Evolutionary conservation across 2,329 filamentous ascomycete genomes (phyloP).

Genomic region (Ceratocystis ficicola): DNA sequence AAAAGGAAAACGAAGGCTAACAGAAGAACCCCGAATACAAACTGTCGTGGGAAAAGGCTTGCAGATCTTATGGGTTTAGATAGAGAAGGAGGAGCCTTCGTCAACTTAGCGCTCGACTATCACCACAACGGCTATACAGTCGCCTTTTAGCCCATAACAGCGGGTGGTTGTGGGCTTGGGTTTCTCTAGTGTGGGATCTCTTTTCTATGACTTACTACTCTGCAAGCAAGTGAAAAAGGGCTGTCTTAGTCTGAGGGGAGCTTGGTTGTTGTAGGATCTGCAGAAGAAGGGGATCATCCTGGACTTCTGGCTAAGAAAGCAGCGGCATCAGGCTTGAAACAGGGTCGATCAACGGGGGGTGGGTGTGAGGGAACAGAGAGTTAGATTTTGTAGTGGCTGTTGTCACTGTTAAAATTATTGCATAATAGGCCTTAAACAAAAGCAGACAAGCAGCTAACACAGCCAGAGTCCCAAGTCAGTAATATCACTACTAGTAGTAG

Average conservation of each 20-base stretch:
- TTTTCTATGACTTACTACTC: not conserved
- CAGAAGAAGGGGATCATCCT: not conserved
- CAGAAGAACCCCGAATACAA: not conserved
- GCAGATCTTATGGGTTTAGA: not conserved
- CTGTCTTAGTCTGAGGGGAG: not conserved
- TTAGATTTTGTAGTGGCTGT: too few relatives aligned
- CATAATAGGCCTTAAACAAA: not conserved
- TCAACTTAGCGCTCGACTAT: not conserved
- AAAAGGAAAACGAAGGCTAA: not conserved
- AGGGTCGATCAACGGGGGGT: not conserved
- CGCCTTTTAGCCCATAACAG: not conserved
- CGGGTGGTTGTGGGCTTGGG: not conserved
- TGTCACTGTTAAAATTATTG: too few relatives aligned
- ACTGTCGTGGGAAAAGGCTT: not conserved
- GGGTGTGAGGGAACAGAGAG: too few relatives aligned
- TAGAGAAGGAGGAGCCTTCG: too few relatives aligned
- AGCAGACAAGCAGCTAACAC: not conserved
- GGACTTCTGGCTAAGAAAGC: not conserved
- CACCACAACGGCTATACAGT: not conserved
- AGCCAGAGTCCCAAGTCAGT: too few relatives aligned
- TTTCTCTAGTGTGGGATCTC: not conserved
- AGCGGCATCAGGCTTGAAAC: slow-evolving; percentile 7
- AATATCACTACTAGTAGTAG: too few relatives aligned
- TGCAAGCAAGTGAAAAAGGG: not conserved
- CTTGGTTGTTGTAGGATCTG: not conserved